Conservation (phyloP, 768 basidiomycete species). For the Termitomyces sp. region DNA sequence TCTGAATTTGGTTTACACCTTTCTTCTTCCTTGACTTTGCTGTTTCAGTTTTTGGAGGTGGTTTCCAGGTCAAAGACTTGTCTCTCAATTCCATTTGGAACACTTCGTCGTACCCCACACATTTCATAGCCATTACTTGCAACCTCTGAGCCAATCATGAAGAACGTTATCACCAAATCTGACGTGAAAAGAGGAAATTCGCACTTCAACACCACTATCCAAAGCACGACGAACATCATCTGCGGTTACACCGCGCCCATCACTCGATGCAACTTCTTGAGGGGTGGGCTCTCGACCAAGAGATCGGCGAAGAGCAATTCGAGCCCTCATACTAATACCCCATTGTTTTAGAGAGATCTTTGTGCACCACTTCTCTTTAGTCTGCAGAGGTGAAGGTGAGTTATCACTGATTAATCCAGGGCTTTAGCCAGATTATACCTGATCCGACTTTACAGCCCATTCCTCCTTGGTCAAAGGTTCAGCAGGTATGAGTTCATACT, state of each 20-base stretch:
- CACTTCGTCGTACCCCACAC: not conserved
- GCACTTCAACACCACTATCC: not conserved
- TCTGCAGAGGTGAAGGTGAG: not conserved
- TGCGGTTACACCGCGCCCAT: not conserved
- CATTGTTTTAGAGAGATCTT: not conserved
- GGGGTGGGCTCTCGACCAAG: not conserved
- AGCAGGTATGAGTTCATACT: constrained; percentile 25
- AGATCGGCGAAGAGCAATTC: not conserved
- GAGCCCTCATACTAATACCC: not conserved
- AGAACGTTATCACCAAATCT: not conserved
- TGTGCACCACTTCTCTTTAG: not conserved
- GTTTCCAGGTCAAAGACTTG: not conserved
- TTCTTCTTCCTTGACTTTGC: not conserved
- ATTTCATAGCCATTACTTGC: not conserved
- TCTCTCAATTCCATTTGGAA: not conserved
- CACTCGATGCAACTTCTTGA: not conserved
- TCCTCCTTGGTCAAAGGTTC: constrained; percentile 30
- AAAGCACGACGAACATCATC: not conserved
- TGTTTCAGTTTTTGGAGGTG: not conserved
- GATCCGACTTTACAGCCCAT: constrained; percentile 9
- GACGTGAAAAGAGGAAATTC: not conserved
- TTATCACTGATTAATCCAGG: not conserved
- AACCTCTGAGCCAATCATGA: not conserved
- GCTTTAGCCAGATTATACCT: not conserved
- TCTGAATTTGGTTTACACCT: not conserved